phyloP scores from a whole-genome alignment of 331 rosid species.

The Dryas integrifolia region DNA sequence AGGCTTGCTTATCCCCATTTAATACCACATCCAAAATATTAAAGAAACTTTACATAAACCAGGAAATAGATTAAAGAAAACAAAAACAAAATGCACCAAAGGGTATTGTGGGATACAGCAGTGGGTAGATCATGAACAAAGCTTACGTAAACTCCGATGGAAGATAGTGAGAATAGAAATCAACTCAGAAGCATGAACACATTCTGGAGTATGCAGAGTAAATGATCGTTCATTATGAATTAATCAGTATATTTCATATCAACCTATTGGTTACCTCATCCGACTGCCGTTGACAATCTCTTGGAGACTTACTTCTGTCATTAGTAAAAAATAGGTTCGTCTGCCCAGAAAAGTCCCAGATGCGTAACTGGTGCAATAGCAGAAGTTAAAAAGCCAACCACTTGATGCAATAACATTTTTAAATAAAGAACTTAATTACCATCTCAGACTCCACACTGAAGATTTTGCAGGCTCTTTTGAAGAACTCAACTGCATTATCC shows the following conservation, averaged over 20 bases:
- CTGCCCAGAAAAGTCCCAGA: slow-evolving; percentile 93
- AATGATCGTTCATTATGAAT: not conserved
- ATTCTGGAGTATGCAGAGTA: slow-evolving; percentile 9
- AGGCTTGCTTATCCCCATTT: not conserved
- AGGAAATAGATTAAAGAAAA: not conserved
- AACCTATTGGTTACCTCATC: slow-evolving; percentile 61
- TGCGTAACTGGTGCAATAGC: slow-evolving; percentile 69
- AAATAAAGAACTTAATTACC: slow-evolving; percentile 50
- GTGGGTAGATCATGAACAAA: not conserved
- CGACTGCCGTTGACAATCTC: slow-evolving; percentile 62
- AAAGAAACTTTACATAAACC: not conserved
- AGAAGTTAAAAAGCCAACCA: slow-evolving; percentile 30
- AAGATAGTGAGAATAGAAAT: not conserved
- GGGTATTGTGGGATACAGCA: not conserved
- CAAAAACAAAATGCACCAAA: not conserved
- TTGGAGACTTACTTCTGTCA: slow-evolving; percentile 44
- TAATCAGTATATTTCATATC: slow-evolving; percentile 1
- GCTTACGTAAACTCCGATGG: not conserved
- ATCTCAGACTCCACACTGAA: slow-evolving; percentile 79
- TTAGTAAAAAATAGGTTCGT: slow-evolving; percentile 48
- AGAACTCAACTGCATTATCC: slow-evolving; percentile 79
- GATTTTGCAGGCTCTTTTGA: slow-evolving; percentile 87
- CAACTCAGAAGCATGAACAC: not conserved
- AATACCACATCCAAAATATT: not conserved
- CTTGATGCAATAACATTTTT: slow-evolving; percentile 22